Evolutionary conservation across 768 basidiomycete species (phyloP), one percentile per base, ranked within the genome.

Genomic region (Suillus tomentosus): DNA sequence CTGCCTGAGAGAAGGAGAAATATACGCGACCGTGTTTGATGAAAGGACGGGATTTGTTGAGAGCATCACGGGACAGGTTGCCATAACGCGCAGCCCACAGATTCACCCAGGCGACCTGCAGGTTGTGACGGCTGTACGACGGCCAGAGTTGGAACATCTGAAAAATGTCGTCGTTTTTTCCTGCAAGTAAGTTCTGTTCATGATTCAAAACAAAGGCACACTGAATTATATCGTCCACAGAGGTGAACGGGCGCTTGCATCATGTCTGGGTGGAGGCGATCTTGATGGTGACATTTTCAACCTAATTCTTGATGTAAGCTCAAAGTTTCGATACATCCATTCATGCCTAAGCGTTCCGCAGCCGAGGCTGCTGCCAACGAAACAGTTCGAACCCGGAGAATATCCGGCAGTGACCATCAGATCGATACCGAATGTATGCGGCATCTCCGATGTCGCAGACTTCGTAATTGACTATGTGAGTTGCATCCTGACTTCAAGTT

Each of bases 391-490:
- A 5, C 83, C 89, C 3, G 86, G 84, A 2, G 70, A 69, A 17
- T 90, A 90, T 69, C 69, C 73, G 1, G 77, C 85, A 3, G 85
- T 85, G 0, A 60, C 65, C 19, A 82, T 73, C 70, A 85, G 82
- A 63, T 40, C 77, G 7, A 69, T 89, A 3, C 70, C 80, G 40
- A 77, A 77, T 1, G 80, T 78, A 2, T 84, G 85, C 68, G 86
- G 83, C 1, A 87, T 88, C 80, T 72, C 72, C 0, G 89, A 91
- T 71, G 83, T 92, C 11, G 86, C 85, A 0, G 84, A 89, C 57
- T 92, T 91, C 69, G 82, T 92, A 1, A 81, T 86, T 60, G 87
- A 91, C 62, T 91, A 86, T 64, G 87, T 91, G 63, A 84, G 45
- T 48, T n/a, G 3, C 31, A 27, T 22, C 42, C 24, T 56, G 14